Base-by-base conservation (phyloP, 805 yeast genomes). In the Hanseniaspora pseudoguilliermondii region DNA sequence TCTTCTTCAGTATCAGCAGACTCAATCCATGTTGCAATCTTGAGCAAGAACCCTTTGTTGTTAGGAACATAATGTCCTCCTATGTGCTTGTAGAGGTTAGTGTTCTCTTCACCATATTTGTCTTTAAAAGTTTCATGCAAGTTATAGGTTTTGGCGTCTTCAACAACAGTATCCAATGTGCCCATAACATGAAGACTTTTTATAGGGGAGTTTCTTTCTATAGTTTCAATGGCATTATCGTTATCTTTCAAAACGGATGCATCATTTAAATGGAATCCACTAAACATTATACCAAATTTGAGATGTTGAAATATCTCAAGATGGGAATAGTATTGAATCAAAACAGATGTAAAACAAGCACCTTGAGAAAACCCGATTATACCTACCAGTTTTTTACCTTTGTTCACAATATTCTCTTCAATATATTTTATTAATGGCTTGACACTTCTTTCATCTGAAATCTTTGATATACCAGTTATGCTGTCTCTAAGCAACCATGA, bases 1-100 rank as follows among this genome's bases (percentile, higher is more conserved):
- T 39, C 27, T 8, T 21, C 11, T 16, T 23, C 49, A 39, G 53
- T 54, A 9, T 18, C 39, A 42, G 56, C 59, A 46, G 57, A 35
- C 11, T 44, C 48, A 23, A 72, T 62, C 76, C 76, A 73, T 36
- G 60, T 59, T 18, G 68, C 48, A 9, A 71, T 65, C 49, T 69
- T 69, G 8, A 60, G 49, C 0, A 69, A 70, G 55, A 69, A 71
- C 18, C 58, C 64, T 57, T 84, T 85, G 4, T 87, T 79, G 64
- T 86, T 87, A n/a, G 98, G 98, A 40, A 91, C 95, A 65, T 83
- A 91, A 66, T 91, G 98, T 1, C 96, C 96, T 52, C 97, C 97
- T 5, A 97, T 95, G 65, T 91, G 98, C 59, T 77, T 83, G 57
- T 89, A 61, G 2, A 52, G 32, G 47, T 75, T 47, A 0, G 72